Base-by-base conservation (phyloP, 805 yeast genomes). In the Teunomyces barrocoloradensis region DNA sequence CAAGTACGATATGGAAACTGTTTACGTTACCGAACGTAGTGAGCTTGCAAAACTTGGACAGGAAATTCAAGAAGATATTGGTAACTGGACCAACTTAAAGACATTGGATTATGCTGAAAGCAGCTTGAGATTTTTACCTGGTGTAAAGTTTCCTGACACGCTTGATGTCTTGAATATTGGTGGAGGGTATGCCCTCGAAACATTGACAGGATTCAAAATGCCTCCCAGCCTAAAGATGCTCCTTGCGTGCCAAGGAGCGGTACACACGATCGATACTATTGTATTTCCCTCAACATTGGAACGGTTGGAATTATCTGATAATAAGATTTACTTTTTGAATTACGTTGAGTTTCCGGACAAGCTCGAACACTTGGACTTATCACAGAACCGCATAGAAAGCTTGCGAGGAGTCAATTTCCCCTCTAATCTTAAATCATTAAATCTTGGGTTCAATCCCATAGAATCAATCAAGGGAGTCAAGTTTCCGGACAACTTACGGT, bases 391-490 rank as follows among this genome's bases (percentile, higher is more conserved):
- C 48, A 64, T 73, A 23, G 77, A 73, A 42, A 64, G 59, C 43
- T 50, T 73, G 21, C 53, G 71, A 45, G 68, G 69, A 12, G 69
- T 69, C 13, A 64, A 55, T 15, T 72, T 73, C 48, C 78, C 78
- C 0, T 53, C 59, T 10, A 54, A 54, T 6, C 53, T 73, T 36
- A 56, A 58, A 48, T 50, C 54, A 2, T 60, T 73, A 34, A 61
- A 66, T 17, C 45, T 73, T 18, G 59, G 73, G 0, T 55, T 57
- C 43, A 73, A 73, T 52, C 77, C 78, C 2, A 71, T 73, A 12
- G 77, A 73, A 43, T 66, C 71, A 36, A 62, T 73, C 34, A 68
- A 70, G 49, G 74, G 75, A 7, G 68, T 60, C 15, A 65, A 64
- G 44, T 71, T 73, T 39, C 77, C 77, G 4, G 76, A 72, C 11